Evolutionary conservation across 192 early-diverging fungal species (phyloP), one percentile per base, ranked within the genome.

Genomic region (Spizellomyces sp.): DNA sequence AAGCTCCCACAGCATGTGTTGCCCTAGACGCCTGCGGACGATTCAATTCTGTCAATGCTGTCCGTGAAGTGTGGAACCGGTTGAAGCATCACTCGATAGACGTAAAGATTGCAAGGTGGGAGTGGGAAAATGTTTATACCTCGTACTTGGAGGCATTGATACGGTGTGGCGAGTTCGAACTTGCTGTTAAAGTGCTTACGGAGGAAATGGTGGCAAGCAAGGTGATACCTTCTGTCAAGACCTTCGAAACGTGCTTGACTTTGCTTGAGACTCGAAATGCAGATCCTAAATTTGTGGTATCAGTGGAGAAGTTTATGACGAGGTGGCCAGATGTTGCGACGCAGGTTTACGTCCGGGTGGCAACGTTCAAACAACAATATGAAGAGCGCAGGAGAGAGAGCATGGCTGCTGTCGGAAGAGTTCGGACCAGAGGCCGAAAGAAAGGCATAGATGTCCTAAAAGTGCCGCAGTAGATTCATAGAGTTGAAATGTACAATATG

Each of bases 41-140:
- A 17, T 48, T 43, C 19, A 9, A 62, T 10, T 10, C 36, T 21
- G 8, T 15, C 15, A 21, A 42, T 8, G 59, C 36, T 6, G 47
- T 70, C 15, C 6, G 45, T 12, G n/a, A 48, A 15, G 60, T 61
- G 0, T 62, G 69, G 69, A 60, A 44, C 10, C 36, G 44, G 58
- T n/a, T 62, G 57, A 15, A 60, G 15, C 27, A 27, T 41, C 47
- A 58, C 36, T 41, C 19, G 41, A 42, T 5, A 21, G 48, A 52
- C 8, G 45, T 58, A 14, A 41, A 69, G 36, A 69, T 69, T 57
- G 12, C 67, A 14, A 36, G 17, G n/a, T 45, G 15, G 55, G 67
- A 69, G 52, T 70, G 69, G 69, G 50, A 48, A 55, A 72, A 72
- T 45, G 50, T 64, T 8, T 72, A 58, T 44, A 72, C 15, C 9